Evolutionary conservation across 2,329 filamentous ascomycete genomes (phyloP).

Genomic region (Paecilomyces dactylethromorphus): DNA sequence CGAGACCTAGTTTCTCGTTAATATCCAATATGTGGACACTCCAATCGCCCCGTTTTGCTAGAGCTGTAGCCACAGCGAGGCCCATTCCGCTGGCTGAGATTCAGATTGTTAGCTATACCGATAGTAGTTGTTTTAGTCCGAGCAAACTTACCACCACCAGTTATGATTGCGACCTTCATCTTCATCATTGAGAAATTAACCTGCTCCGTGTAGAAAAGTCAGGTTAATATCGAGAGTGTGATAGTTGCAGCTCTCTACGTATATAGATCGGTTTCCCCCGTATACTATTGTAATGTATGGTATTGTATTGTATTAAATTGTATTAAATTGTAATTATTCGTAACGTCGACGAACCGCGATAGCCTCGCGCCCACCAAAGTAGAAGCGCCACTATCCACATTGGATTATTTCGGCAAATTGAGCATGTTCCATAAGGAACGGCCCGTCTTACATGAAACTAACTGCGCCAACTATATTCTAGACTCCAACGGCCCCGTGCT

Average conservation of each 20-base stretch:
- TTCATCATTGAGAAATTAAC: not conserved
- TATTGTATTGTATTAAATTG: not conserved
- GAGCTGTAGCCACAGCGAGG: conserved; percentile 33
- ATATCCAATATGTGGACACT: conserved; percentile 36
- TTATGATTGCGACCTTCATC: not conserved
- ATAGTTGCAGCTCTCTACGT: not conserved
- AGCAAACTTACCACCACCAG: not conserved
- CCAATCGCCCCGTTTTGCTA: conserved; percentile 31
- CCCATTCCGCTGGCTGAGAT: conserved; percentile 38
- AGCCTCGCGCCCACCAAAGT: no score
- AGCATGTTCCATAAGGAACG: not conserved
- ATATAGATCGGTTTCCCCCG: not conserved
- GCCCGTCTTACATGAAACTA: not conserved
- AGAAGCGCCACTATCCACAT: not conserved
- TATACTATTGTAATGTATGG: not conserved
- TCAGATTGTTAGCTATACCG: not conserved
- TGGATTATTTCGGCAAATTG: not conserved
- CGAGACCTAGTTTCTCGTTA: conserved; percentile 25
- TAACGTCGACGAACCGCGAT: no score
- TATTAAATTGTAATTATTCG: not conserved
- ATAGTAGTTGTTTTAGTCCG: not conserved
- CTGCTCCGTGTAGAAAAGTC: no score
- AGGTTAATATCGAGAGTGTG: no score
- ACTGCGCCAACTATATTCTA: not conserved
- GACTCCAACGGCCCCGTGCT: not conserved